Evolutionary conservation across 2,329 filamentous ascomycete species (phyloP).

Genomic region (Didymella pinodella): DNA sequence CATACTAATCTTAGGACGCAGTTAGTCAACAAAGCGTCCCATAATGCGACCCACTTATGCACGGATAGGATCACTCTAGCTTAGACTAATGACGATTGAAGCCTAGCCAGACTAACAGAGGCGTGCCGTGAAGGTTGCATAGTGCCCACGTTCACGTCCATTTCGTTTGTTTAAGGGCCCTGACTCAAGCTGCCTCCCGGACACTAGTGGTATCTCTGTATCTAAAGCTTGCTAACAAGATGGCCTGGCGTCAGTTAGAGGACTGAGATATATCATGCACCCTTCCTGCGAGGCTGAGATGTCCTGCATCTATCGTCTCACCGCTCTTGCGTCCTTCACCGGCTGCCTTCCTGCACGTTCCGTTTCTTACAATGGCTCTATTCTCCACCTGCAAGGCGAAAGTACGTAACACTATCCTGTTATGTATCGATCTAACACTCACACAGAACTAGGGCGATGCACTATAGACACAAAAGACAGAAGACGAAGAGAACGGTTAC

Average conservation of each 20-base stretch:
- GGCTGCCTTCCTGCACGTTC: too few species aligned
- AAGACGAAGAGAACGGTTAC: background rate
- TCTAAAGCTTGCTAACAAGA: too few species aligned
- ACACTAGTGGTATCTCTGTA: too few species aligned
- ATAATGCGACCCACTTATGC: conserved; percentile 1
- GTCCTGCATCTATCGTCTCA: too few species aligned
- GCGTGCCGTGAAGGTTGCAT: background rate
- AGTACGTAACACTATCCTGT: background rate
- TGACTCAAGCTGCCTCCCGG: background rate
- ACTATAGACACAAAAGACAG: background rate
- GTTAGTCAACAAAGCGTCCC: background rate
- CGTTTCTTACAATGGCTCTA: background rate
- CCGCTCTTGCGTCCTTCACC: background rate
- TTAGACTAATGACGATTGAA: background rate
- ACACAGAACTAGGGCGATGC: background rate
- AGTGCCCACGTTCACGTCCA: too few species aligned
- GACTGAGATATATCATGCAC: too few species aligned
- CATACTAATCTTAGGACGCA: background rate
- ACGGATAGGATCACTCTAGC: background rate
- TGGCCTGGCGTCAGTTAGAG: too few species aligned
- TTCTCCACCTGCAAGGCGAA: background rate
- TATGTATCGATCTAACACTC: background rate
- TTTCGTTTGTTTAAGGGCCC: too few species aligned
- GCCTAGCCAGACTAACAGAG: background rate
- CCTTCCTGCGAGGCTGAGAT: too few species aligned